phyloP scores from a whole-genome alignment of 306 rosid species.

The Ammopiptanthus mongolicus region DNA sequence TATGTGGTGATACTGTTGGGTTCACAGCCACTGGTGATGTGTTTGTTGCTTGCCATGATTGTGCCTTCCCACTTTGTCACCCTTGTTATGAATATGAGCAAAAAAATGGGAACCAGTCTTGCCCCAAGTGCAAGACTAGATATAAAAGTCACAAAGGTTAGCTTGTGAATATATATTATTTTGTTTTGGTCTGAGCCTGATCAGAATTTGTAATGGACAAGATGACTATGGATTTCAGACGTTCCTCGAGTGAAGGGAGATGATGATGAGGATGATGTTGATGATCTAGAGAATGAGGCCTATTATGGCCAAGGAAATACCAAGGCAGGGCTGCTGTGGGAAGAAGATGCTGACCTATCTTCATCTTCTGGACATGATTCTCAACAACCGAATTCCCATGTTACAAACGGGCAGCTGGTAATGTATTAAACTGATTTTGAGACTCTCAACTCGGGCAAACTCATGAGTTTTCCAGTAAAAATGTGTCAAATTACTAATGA shows the following conservation, averaged over 20 bases:
- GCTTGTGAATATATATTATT: constrained; percentile 14
- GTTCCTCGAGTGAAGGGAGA: constrained; percentile 72
- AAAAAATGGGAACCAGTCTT: constrained; percentile 73
- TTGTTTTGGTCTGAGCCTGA: background rate
- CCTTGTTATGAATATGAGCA: constrained; percentile 84
- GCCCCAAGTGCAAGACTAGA: constrained; percentile 94
- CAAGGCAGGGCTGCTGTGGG: constrained; percentile 65
- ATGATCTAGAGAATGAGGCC: constrained; percentile 79
- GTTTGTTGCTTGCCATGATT: constrained; percentile 92
- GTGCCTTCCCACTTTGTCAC: constrained; percentile 87
- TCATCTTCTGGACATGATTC: constrained; percentile 91
- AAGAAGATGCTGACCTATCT: constrained; percentile 84
- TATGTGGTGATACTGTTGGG: constrained; percentile 87
- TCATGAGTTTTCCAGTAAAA: background rate
- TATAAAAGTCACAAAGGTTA: constrained; percentile 78
- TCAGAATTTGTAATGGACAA: constrained; percentile 15
- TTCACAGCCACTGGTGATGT: constrained; percentile 67
- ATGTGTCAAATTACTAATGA: background rate
- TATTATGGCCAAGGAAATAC: constrained; percentile 55
- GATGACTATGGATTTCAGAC: constrained; percentile 50
- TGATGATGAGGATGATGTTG: constrained; percentile 79
- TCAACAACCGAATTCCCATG: constrained; percentile 68
- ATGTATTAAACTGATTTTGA: background rate
- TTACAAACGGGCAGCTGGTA: constrained; percentile 71
- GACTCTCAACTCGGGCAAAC: background rate